phyloP scores from a whole-genome alignment of 129 eudicot species.

The Flaveria sonorensis region DNA sequence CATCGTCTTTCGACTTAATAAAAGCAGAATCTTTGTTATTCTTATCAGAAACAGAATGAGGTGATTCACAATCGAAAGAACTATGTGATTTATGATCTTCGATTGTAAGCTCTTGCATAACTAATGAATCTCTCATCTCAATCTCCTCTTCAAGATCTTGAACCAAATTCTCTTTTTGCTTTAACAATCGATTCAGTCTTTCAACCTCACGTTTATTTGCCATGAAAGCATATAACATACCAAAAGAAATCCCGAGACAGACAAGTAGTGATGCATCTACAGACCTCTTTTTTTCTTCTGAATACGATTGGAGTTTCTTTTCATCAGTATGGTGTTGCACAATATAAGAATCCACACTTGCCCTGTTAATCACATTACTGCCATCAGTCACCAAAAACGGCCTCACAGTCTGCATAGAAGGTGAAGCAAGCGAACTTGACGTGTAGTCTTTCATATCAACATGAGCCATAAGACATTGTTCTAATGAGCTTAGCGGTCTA shows the following conservation, averaged over 20 bases:
- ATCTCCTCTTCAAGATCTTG: slow-evolving; percentile 88
- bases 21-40: slow-evolving; percentile 26
- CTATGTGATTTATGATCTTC: slow-evolving; percentile 48
- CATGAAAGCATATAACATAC: slow-evolving; percentile 61
- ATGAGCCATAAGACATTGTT: slow-evolving; percentile 81
- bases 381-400: slow-evolving; percentile 79
- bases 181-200: slow-evolving; percentile 53
- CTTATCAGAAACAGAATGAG: slow-evolving; percentile 34
- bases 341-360: slow-evolving; percentile 34
- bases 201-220: slow-evolving; percentile 55
- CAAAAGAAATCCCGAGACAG: slow-evolving; percentile 64
- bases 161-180: slow-evolving; percentile 67
- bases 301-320: slow-evolving; percentile 25
- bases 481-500: slow-evolving; percentile 65
- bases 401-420: slow-evolving; percentile 51
- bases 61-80: slow-evolving; percentile 27
- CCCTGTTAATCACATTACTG: slow-evolving; percentile 59
- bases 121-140: slow-evolving; percentile 74
- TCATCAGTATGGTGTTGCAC: slow-evolving; percentile 21
- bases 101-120: slow-evolving; percentile 61
- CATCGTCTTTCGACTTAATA: slow-evolving; percentile 33
- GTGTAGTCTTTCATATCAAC: slow-evolving; percentile 53
- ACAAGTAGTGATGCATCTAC: slow-evolving; percentile 48
- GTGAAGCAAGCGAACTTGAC: slow-evolving; percentile 29
- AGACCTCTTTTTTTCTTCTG: slow-evolving; percentile 26